These are phyloP conservation scores for Choiromyces venosus DNA, from an alignment of 495 filamentous ascomycete species.

Conservation along the genomic window DNA sequence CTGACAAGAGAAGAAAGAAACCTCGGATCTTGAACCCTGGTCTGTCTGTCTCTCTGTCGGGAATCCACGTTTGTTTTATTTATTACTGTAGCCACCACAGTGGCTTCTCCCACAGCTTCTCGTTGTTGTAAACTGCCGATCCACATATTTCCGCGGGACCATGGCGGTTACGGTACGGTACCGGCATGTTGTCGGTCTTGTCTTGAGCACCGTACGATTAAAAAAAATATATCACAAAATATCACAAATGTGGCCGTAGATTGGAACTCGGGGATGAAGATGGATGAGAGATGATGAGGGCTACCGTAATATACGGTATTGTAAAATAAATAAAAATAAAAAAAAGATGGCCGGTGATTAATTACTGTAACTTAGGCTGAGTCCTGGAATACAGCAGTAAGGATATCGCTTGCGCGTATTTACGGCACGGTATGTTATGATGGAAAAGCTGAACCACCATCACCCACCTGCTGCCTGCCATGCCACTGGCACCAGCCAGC, in stretches of 20 bases:
- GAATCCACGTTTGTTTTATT: not conserved
- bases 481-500: not conserved
- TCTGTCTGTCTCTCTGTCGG: too few species aligned
- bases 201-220: not conserved
- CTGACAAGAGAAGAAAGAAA: not conserved
- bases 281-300: not conserved
- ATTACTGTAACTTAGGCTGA: not conserved
- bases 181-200: too few species aligned
- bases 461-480: too few species aligned
- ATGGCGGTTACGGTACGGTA: not conserved
- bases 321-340: too few species aligned
- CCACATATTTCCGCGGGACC: not conserved
- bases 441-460: not conserved
- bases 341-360: not conserved
- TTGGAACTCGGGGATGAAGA: not conserved
- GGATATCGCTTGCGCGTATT: not conserved
- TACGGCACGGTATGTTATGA: not conserved
- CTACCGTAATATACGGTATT: too few species aligned
- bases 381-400: not conserved
- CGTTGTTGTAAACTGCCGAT: not conserved
- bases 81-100: not conserved
- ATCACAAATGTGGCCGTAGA: not conserved
- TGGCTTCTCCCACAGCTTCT: not conserved
- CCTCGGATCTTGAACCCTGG: not conserved
- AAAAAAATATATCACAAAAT: constrained; percentile 4